phyloP scores from a whole-genome alignment of 2,329 filamentous ascomycete species.

The Parastagonospora nodorum region DNA sequence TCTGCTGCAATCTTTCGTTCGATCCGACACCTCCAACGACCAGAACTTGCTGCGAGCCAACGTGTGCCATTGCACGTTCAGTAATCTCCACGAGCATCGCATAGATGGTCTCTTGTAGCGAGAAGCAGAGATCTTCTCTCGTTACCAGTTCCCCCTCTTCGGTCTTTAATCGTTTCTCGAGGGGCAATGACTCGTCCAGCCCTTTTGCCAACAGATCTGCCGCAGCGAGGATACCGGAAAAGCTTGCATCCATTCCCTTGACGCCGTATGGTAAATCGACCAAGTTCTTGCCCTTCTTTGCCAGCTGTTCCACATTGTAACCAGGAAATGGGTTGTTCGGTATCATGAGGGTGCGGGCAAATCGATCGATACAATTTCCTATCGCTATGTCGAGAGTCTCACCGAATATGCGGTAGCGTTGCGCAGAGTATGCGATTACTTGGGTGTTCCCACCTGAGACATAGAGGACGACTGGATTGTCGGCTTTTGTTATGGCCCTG shows the following conservation, averaged over 20 bases:
- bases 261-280: slow-evolving; percentile 93
- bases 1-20: slow-evolving; percentile 91
- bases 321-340: slow-evolving; percentile 95
- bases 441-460: slow-evolving; percentile 96
- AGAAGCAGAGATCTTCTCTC: slow-evolving; percentile 87
- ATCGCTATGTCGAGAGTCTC: slow-evolving; percentile 98
- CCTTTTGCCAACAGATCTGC: slow-evolving; percentile 79
- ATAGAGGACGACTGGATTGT: slow-evolving; percentile 93
- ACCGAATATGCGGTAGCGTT: slow-evolving; percentile 95
- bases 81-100: slow-evolving; percentile 99
- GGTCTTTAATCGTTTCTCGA: slow-evolving; percentile 48
- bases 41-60: slow-evolving; percentile 85
- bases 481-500: slow-evolving; percentile 83
- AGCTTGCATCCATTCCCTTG: slow-evolving; percentile 98
- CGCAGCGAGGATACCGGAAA: slow-evolving; percentile 85
- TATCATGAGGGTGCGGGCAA: slow-evolving; percentile 88
- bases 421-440: slow-evolving; percentile 94
- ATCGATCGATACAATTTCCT: slow-evolving; percentile 95
- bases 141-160: slow-evolving; percentile 67
- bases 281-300: slow-evolving; percentile 71
- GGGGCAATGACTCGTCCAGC: slow-evolving; percentile 52
- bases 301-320: slow-evolving; percentile 97
- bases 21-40: slow-evolving; percentile 96
- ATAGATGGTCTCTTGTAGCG: slow-evolving; percentile 91
- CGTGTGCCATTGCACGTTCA: slow-evolving; percentile 97